phyloP scores from a whole-genome alignment of 208 protist species.

The Leptomonas seymouri region DNA sequence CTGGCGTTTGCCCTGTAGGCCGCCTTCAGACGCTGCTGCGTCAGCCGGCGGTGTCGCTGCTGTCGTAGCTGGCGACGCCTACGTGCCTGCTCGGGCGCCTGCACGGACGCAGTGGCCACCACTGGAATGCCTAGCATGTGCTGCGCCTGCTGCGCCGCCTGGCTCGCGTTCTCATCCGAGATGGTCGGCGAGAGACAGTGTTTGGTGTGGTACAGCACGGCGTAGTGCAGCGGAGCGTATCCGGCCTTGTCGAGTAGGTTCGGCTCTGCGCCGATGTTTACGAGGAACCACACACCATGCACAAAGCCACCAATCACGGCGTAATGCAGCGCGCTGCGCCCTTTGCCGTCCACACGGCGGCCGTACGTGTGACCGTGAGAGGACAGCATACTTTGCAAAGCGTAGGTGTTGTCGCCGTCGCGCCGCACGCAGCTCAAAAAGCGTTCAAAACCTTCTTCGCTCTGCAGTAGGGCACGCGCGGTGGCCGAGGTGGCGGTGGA shows the following conservation, averaged over 20 bases:
- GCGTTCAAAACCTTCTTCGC: constrained; percentile 29
- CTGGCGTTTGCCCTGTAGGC: constrained; percentile 7
- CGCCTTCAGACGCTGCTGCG: constrained; percentile 17
- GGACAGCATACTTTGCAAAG: constrained; percentile 26
- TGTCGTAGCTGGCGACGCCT: constrained; percentile 23
- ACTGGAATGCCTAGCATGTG: constrained; percentile 28
- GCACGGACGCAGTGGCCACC: constrained; percentile 14
- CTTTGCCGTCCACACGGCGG: constrained; percentile 27
- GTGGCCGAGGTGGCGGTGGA: constrained; percentile 4
- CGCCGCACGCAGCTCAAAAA: constrained; percentile 34
- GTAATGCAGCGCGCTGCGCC: constrained; percentile 39
- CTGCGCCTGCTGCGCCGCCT: constrained; percentile 13
- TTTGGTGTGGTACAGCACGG: constrained; percentile 31
- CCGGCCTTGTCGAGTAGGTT: constrained; percentile 40
- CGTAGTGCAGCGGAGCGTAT: constrained; percentile 49
- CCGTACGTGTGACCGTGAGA: constrained; percentile 23
- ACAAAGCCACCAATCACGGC: constrained; percentile 36
- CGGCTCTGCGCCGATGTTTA: constrained; percentile 39
- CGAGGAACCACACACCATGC: constrained; percentile 30
- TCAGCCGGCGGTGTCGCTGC: constrained; percentile 12
- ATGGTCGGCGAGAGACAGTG: constrained; percentile 14
- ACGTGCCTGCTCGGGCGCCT: constrained; percentile 17
- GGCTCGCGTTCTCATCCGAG: constrained; percentile 17
- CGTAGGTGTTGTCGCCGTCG: constrained; percentile 37
- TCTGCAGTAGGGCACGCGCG: constrained; percentile 18